phyloP scores from a whole-genome alignment of 495 filamentous ascomycete genomes.

The Penicillium antarcticum region DNA sequence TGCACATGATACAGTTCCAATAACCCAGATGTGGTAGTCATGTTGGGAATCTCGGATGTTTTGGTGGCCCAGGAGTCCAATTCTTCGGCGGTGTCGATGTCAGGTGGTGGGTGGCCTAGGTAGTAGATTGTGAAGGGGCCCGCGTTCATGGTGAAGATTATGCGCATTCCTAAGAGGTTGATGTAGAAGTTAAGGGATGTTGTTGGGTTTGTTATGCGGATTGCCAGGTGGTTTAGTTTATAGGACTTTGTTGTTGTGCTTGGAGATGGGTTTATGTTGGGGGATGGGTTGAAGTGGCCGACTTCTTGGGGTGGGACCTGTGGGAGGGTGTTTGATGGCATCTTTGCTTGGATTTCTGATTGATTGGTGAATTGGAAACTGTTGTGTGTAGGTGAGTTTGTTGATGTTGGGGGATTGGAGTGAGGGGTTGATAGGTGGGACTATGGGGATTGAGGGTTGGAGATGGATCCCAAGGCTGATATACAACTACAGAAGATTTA shows the following conservation, averaged over 20 bases:
- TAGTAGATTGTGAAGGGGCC: slow-evolving; percentile 44
- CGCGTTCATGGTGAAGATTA: slow-evolving; percentile 45
- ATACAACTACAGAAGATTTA: too few relatives aligned
- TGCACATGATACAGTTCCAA: slow-evolving; percentile 39
- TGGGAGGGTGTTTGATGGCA: slow-evolving; percentile 10
- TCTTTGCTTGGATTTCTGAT: neutral
- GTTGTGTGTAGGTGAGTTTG: too few relatives aligned
- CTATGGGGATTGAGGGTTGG: too few relatives aligned
- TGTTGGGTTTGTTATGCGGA: slow-evolving; percentile 37
- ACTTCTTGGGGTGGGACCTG: slow-evolving; percentile 9
- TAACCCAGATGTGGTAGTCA: slow-evolving; percentile 30
- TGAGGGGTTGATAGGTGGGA: neutral
- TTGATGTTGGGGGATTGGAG: neutral
- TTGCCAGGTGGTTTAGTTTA: slow-evolving; percentile 44
- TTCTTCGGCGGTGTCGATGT: slow-evolving; percentile 13
- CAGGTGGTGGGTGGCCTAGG: slow-evolving; percentile 35
- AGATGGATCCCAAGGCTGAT: too few relatives aligned
- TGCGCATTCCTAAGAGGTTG: slow-evolving; percentile 46
- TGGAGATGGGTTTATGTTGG: slow-evolving; percentile 24
- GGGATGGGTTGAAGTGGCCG: slow-evolving; percentile 29
- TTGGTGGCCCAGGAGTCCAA: slow-evolving; percentile 23
- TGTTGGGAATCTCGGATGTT: slow-evolving; percentile 18
- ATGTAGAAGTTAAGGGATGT: slow-evolving; percentile 44
- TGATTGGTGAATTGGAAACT: neutral
- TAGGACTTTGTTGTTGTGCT: slow-evolving; percentile 34